Evolutionary conservation across 2,329 filamentous ascomycete genomes (phyloP).

Genomic region (Talaromyces marneffei): DNA sequence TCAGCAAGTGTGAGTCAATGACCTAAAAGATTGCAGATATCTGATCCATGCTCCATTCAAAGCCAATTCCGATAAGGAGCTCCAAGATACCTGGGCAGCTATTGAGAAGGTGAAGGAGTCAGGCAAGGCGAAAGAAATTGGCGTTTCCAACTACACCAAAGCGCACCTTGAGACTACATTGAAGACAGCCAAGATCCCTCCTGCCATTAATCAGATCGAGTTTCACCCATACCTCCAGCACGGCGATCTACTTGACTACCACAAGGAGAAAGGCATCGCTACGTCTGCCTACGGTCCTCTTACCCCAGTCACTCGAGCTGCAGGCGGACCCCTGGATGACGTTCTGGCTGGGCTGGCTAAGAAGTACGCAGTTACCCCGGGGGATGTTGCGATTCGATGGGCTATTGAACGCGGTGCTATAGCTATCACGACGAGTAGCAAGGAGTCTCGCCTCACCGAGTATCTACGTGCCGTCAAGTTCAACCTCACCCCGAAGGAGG

Average conservation of each 20-base stretch:
- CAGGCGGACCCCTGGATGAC: constrained; percentile 51
- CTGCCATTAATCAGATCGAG: constrained; percentile 49
- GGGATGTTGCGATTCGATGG: constrained; percentile 56
- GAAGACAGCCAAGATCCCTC: constrained; percentile 39
- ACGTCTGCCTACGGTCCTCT: constrained; percentile 39
- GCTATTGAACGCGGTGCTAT: constrained; percentile 56
- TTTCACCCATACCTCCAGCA: constrained; percentile 51
- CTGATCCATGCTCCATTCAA: constrained; percentile 49
- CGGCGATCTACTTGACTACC: constrained; percentile 37
- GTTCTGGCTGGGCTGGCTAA: constrained; percentile 48
- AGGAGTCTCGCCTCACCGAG: constrained; percentile 54
- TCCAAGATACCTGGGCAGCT: constrained; percentile 43
- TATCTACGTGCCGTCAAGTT: constrained; percentile 54
- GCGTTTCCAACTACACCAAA: constrained; percentile 49
- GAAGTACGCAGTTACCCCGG: constrained; percentile 56
- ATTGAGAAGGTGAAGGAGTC: constrained; percentile 40
- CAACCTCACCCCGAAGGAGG: constrained; percentile 53
- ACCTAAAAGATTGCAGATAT: constrained; percentile 44
- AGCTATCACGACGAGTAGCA: constrained; percentile 55
- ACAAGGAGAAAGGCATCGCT: constrained; percentile 37
- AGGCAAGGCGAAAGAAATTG: constrained; percentile 46
- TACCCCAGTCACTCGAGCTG: constrained; percentile 49
- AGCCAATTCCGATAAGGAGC: not conserved
- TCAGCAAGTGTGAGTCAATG: constrained; percentile 49
- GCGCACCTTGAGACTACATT: constrained; percentile 45